Conservation (phyloP, 176 grass and related monocot genomes). For the Microstegium vimineum region DNA sequence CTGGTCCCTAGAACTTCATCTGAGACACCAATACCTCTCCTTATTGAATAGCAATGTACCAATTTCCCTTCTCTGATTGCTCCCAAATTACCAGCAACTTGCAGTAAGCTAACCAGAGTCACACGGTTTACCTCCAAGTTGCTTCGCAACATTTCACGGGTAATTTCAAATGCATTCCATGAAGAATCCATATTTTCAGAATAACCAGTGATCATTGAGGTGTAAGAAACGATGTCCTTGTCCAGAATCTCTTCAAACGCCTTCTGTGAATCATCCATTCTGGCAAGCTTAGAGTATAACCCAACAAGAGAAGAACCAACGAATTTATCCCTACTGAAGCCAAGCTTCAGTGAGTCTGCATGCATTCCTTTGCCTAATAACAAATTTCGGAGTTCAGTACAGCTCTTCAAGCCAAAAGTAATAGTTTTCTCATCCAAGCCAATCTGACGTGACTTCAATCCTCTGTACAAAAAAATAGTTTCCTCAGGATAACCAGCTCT, state of each 20-base stretch:
- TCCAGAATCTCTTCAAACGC: constrained; percentile 46
- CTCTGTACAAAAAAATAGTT: constrained; percentile 42
- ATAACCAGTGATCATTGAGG: constrained; percentile 55
- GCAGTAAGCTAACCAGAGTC: constrained; percentile 55
- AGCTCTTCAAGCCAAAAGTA: constrained; percentile 67
- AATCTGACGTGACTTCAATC: constrained; percentile 24
- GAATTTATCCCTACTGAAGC: constrained; percentile 42
- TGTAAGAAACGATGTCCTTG: constrained; percentile 55
- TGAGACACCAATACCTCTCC: constrained; percentile 43
- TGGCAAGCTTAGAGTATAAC: constrained; percentile 47
- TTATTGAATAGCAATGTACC: constrained; percentile 50
- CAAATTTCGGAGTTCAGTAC: constrained; percentile 34
- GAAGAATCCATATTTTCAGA: constrained; percentile 39
- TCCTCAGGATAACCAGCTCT: constrained; percentile 48
- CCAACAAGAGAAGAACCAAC: constrained; percentile 57
- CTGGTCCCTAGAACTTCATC: constrained; percentile 61
- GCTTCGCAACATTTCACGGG: constrained; percentile 32
- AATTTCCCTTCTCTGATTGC: constrained; percentile 45
- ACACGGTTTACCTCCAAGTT: constrained; percentile 54
- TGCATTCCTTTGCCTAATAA: constrained; percentile 41
- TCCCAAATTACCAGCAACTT: constrained; percentile 46
- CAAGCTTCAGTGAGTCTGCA: constrained; percentile 54
- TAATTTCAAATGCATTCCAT: constrained; percentile 43
- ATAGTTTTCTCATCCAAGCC: constrained; percentile 34
- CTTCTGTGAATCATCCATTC: constrained; percentile 27